Base-by-base conservation (phyloP, 371 early-diverging fungal species). In the Mortierella sp. region DNA sequence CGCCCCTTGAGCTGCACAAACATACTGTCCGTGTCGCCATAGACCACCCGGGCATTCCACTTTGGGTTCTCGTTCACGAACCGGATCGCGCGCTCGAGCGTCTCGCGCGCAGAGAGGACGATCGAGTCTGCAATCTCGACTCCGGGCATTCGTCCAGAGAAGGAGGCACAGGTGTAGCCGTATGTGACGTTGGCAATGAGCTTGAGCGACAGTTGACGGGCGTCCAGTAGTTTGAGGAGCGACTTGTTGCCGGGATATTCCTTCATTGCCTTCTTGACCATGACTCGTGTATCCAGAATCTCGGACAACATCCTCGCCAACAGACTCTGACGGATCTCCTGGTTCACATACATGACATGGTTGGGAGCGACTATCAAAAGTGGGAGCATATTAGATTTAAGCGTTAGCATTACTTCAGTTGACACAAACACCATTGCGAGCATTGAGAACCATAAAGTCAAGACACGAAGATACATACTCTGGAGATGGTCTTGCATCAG, bases 1-100 rank as follows among this genome's bases (percentile, higher is more conserved):
- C 85, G 82, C 10, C 95, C 96, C 6, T 91, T 92, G 29, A 96
- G 81, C 52, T 92, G 87, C 6, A 97, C 90, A 89, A 98, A 98
- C 71, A 97, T 85, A 73, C 93, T 93, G 85, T 97, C 97, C 0
- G 98, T 98, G 83, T 98, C 98, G 0, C 97, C 97, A 83, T 97
- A 97, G 0, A 96, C 95, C 0, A 98, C 97, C 6, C 87, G 84
- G 0, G 93, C 95, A 24, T 91, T 90, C 96, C 95, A 96, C 68
- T 85, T 84, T 3, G 85, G 76, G n/a, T 89, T 89, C 31, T 80
- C 74, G 53, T 94, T 88, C 48, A 96, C 94, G 9, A 91, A 73
- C 4, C 79, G 77, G 45, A 97, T 95, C 0, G 95, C 91, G 61
- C 86, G 87, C 79, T 97, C 97, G 39, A 98, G 83, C 0, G 92